Base-by-base conservation (phyloP, 2,329 filamentous ascomycete genomes). In the Penicillium corylophilum region DNA sequence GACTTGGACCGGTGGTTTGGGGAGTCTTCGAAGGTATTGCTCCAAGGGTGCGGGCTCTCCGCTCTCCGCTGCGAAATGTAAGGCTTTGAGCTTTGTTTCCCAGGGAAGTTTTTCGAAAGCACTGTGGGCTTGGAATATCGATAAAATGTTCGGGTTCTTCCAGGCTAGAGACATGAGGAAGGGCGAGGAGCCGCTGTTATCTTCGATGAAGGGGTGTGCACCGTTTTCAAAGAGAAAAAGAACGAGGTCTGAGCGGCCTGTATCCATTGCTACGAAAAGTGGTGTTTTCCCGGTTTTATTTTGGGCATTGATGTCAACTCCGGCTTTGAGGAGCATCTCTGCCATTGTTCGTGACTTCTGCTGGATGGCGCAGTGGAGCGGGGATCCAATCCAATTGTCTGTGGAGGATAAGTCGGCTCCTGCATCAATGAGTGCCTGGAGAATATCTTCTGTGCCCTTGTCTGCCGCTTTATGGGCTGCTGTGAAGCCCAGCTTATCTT, bases 81-180 rank as follows among this genome's bases (percentile, higher is more conserved):
- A 40, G 1, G 45, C 44, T 4, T 39, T 31, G 13, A 54, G 6
- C 28, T 44, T 50, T 3, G 13, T 28, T 6, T 48, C 35, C 41
- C 23, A 45, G 2, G 40, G 22, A 23, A 51, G 31, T n/a, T 13
- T 13, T 12, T 7, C 18, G 24, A 50, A 23, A 12, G 2, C 5
- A 2, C 5, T n/a, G 33, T 24, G 24, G 16, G 6, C 35, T 41
- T 28, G 41, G 13, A 55, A 51, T 12, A 26, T 45, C 33, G 26
- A 44, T 29, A 54, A 40, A 16, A 51, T 35, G 15, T 24, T 47
- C 24, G 44, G 10, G 15, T 36, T 51, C 13, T 44, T 29, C 45
- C 44, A 51, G 4, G 44, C 22, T 8, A 55, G 48, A 29, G 52
- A 46, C 42, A 55, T 42, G 20, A 43, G 45, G 41, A 55, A 51